Base-by-base conservation (phyloP, 805 yeast genomes). In the fission yeast (Schizosaccharomyces pombe) region DNA sequence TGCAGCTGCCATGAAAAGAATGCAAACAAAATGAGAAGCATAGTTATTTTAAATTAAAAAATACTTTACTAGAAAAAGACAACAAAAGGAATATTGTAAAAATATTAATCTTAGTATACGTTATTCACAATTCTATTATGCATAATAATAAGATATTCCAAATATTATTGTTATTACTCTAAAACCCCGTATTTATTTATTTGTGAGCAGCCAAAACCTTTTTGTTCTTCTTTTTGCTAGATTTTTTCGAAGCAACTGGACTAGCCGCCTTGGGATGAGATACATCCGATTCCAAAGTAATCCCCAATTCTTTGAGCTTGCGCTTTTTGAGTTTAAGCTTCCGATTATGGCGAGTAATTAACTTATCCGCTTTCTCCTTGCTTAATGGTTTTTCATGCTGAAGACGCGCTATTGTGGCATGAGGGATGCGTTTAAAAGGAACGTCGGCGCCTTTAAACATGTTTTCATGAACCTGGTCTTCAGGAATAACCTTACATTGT, bases 1-100 rank as follows among this genome's bases (percentile, higher is more conserved):
- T 0, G 74, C 97, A 55, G 98, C 98, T 0, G 96, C 94, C 0
- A 97, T 91, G 64, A 94, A 89, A 0, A 72, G 98, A 39, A 43
- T 56, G 49, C 52, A 40, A 9, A 24, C 19, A 19, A 19, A 24
- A 26, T 37, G 32, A 53, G 54, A 11, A 19, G 30, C 26, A 11
- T 26, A n/a, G 52, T 26, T 1, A 9, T n/a, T n/a, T n/a, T n/a
- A n/a, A n/a, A n/a, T n/a, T n/a, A n/a, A n/a, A n/a, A n/a, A n/a
- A n/a, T n/a, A n/a, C n/a, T n/a, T n/a, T n/a, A n/a, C n/a, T n/a
- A n/a, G n/a, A n/a, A n/a, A n/a, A n/a, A n/a, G n/a, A n/a, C n/a
- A n/a, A n/a, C n/a, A n/a, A n/a, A n/a, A n/a, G n/a, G n/a, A n/a
- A n/a, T n/a, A n/a, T n/a, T n/a, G n/a, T n/a, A n/a, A n/a, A n/a